A percentile compares a stretch with the other conserved stretches of the same genome.
These are phyloP conservation scores for Arctium minus DNA, from an alignment of 129 eudicot species.

Conservation along the genomic window DNA sequence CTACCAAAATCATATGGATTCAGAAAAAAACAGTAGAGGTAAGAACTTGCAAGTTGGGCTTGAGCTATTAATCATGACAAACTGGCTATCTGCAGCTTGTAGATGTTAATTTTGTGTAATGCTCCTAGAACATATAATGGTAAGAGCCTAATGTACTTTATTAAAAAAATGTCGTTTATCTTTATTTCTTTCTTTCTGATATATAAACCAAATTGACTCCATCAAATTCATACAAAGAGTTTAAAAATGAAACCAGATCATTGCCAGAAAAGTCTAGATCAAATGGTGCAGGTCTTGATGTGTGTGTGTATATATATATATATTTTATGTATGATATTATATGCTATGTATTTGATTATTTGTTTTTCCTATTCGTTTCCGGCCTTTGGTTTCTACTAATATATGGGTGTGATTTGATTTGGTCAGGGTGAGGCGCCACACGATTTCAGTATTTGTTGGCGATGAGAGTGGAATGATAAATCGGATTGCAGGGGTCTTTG, in stretches of 20 bases:
- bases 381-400: not conserved
- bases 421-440: slow-evolving; percentile 69
- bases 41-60: not conserved
- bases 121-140: not conserved
- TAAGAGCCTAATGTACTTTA: not conserved
- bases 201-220: not conserved
- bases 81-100: not conserved
- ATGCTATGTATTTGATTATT: not conserved
- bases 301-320: not conserved
- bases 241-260: not conserved
- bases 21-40: not conserved
- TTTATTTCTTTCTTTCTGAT: not conserved
- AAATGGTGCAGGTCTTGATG: not conserved
- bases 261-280: not conserved
- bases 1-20: not conserved
- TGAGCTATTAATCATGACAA: not conserved
- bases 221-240: not conserved
- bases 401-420: not conserved
- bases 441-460: slow-evolving; percentile 81
- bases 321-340: not conserved
- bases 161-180: not conserved
- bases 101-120: not conserved
- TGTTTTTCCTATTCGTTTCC: not conserved
- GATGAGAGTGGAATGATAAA: slow-evolving; percentile 97
- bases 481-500: slow-evolving; percentile 93